Conservation (phyloP, 345 rosid species). For the Psidium guajava region DNA sequence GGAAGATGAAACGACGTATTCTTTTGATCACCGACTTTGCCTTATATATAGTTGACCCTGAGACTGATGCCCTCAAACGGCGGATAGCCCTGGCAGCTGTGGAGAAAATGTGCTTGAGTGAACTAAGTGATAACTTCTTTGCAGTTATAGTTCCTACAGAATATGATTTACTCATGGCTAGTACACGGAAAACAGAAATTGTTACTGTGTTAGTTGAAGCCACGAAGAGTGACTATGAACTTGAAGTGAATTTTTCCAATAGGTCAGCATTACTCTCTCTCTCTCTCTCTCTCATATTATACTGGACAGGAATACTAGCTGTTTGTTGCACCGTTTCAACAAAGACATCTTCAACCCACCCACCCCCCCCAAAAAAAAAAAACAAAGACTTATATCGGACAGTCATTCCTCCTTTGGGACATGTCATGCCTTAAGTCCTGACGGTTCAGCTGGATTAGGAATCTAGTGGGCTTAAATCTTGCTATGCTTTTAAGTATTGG, state of each 20-base stretch:
- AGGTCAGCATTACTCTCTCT: too few relatives aligned
- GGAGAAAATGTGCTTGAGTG: constrained; percentile 75
- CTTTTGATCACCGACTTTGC: constrained; percentile 68
- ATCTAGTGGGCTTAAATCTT: not conserved
- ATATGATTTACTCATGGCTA: constrained; percentile 90
- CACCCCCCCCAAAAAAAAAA: too few relatives aligned
- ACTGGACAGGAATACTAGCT: not conserved
- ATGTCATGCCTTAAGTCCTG: not conserved
- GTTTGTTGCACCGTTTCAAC: not conserved
- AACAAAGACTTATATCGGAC: not conserved
- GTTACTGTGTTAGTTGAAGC: constrained; percentile 75
- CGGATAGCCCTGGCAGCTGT: constrained; percentile 73
- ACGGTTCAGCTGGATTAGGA: not conserved
- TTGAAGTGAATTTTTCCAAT: constrained; percentile 73
- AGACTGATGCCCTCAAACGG: constrained; percentile 62
- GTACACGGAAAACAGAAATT: constrained; percentile 84
- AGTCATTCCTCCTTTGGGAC: not conserved
- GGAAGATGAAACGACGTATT: constrained; percentile 76
- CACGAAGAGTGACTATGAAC: constrained; percentile 65
- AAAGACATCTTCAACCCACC: too few relatives aligned
- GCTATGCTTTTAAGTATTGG: not conserved
- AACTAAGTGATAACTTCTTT: constrained; percentile 78
- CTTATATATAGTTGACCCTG: constrained; percentile 75
- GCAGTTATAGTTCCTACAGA: constrained; percentile 79
- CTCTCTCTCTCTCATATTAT: too few relatives aligned